Conservation (phyloP, 2,329 filamentous ascomycete species). For the Purpureocillium lavendulum region DNA sequence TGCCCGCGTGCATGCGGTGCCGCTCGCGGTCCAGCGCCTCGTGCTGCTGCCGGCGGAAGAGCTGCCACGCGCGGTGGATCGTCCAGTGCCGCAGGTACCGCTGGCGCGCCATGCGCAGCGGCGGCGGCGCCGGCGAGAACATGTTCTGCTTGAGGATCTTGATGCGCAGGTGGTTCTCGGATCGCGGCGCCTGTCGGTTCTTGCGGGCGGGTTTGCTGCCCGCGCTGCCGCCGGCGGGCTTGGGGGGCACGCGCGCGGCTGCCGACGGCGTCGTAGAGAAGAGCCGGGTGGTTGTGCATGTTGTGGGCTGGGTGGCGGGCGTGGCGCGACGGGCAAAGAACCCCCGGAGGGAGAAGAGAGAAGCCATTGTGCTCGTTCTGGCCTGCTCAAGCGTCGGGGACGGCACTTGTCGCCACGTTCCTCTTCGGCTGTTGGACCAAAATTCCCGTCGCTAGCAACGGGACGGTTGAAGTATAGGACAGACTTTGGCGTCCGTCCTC, state of each 20-base stretch:
- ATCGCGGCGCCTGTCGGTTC: constrained; percentile 20
- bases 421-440: too few relatives aligned
- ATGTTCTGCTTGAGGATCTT: constrained; percentile 36
- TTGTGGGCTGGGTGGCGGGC: too few relatives aligned
- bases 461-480: too few relatives aligned
- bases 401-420: too few relatives aligned
- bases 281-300: constrained; percentile 2
- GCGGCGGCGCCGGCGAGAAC: constrained; percentile 47
- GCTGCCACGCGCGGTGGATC: constrained; percentile 90
- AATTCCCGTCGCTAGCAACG: too few relatives aligned
- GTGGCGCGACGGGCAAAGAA: constrained; percentile 15
- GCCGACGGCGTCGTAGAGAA: constrained; percentile 22
- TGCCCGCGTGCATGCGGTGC: constrained; percentile 71
- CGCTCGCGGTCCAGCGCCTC: constrained; percentile 60
- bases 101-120: constrained; percentile 81
- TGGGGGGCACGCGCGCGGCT: constrained; percentile 20
- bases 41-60: constrained; percentile 65
- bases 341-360: constrained; percentile 19
- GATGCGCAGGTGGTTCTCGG: constrained; percentile 33
- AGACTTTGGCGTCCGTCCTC: too few relatives aligned
- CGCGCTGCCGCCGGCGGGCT: constrained; percentile 11
- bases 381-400: too few relatives aligned
- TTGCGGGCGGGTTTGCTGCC: constrained; percentile 15
- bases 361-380: constrained; percentile 21
- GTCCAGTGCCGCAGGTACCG: constrained; percentile 94